Evolutionary conservation across 495 filamentous ascomycete species (phyloP).

Genomic region (Aspergillus mulundensis): DNA sequence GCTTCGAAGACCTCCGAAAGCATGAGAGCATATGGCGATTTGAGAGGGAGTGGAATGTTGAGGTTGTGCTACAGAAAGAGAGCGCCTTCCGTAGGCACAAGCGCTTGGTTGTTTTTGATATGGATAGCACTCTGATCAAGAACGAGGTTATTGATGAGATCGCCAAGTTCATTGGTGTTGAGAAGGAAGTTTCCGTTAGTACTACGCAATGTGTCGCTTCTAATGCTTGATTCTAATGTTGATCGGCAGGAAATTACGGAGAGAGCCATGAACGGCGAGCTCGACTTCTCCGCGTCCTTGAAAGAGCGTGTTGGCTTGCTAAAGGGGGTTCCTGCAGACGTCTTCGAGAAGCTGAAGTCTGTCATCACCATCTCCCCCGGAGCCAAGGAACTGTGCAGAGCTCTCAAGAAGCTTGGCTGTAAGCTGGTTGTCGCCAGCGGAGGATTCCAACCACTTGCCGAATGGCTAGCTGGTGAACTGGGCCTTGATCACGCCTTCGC

Average conservation of each 20-base stretch:
- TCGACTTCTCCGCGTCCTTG: constrained; percentile 86
- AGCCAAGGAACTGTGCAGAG: constrained; percentile 65
- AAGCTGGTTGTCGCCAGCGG: constrained; percentile 88
- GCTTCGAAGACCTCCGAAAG: constrained; percentile 64
- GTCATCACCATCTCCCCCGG: constrained; percentile 78
- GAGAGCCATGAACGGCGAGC: constrained; percentile 91
- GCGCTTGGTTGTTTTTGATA: constrained; percentile 88
- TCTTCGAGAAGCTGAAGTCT: constrained; percentile 72
- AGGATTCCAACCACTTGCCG: constrained; percentile 83
- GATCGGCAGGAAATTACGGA: constrained; percentile 67
- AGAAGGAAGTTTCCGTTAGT: constrained; percentile 57
- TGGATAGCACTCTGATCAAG: constrained; percentile 94
- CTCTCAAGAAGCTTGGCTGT: constrained; percentile 70
- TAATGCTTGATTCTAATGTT: constrained; percentile 8
- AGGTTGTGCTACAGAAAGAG: constrained; percentile 69
- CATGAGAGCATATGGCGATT: constrained; percentile 78
- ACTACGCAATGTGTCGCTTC: constrained; percentile 25
- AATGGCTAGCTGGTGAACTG: constrained; percentile 74
- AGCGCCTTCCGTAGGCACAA: constrained; percentile 70
- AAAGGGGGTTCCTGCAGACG: constrained; percentile 69
- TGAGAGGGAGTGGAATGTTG: constrained; percentile 82
- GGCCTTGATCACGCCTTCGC: constrained; percentile 84
- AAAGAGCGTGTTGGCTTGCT: constrained; percentile 74
- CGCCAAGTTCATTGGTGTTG: constrained; percentile 72
- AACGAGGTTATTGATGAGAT: constrained; percentile 97